Conservation (phyloP, 2,329 filamentous ascomycete species). For the Sporothrix humicola region DNA sequence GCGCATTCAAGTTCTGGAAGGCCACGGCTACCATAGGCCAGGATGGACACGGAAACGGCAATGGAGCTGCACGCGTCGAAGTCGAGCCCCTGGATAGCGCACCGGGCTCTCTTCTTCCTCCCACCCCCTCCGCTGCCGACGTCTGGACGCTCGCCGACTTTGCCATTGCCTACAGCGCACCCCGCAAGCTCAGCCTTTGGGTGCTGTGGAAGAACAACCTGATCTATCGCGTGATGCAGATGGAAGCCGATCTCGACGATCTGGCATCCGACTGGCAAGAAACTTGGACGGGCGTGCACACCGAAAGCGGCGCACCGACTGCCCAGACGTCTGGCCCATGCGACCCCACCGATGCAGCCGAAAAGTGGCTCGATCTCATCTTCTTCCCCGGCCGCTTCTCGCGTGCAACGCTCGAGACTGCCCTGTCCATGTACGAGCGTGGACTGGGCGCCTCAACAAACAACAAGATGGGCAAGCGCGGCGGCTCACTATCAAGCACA, state of each 20-base stretch:
- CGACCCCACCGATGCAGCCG: slow-evolving; percentile 72
- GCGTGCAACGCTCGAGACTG: slow-evolving; percentile 78
- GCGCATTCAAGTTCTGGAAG: slow-evolving; percentile 94
- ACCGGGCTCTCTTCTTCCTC: slow-evolving; percentile 66
- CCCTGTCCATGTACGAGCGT: slow-evolving; percentile 79
- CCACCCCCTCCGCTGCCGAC: slow-evolving; percentile 71
- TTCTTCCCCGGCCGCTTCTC: slow-evolving; percentile 85
- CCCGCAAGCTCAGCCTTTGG: slow-evolving; percentile 62
- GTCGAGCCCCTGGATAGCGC: slow-evolving; percentile 65
- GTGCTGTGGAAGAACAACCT: slow-evolving; percentile 85
- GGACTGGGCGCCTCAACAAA: slow-evolving; percentile 54
- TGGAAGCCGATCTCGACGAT: slow-evolving; percentile 74
- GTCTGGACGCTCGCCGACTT: slow-evolving; percentile 85
- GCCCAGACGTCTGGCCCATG: slow-evolving; percentile 65
- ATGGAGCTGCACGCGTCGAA: slow-evolving; percentile 53
- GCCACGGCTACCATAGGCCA: slow-evolving; percentile 63
- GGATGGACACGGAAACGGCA: slow-evolving; percentile 49
- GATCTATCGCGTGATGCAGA: slow-evolving; percentile 73
- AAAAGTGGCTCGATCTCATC: slow-evolving; percentile 86
- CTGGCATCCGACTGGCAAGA: slow-evolving; percentile 66
- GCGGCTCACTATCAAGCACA: neutral
- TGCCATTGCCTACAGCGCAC: slow-evolving; percentile 62
- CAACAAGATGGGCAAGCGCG: slow-evolving; percentile 38
- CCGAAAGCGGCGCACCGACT: slow-evolving; percentile 61
- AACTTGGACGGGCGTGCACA: slow-evolving; percentile 72